These are phyloP conservation scores for Nidula microcarpa DNA, from an alignment of 768 basidiomycete genomes.

Conservation along the genomic window DNA sequence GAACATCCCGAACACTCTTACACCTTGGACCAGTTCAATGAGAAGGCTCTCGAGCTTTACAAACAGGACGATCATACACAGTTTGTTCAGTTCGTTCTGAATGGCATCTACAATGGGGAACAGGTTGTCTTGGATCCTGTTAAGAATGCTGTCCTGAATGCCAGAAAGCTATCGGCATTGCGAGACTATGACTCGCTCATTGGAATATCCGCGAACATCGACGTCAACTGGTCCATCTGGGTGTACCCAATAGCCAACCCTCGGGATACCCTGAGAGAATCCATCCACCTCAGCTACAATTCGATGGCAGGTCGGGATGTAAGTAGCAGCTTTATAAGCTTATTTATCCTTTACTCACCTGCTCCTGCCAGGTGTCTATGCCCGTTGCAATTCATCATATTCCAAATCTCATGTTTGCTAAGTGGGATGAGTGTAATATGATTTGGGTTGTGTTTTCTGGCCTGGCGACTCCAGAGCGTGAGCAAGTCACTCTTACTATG, in stretches of 20 bases:
- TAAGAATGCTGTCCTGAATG: conserved; percentile 1
- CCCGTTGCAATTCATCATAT: not conserved
- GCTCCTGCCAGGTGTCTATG: not conserved
- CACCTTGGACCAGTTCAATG: no score
- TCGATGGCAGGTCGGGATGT: conserved; percentile 4
- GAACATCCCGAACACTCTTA: no score
- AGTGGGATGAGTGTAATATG: not conserved
- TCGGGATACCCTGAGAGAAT: conserved; percentile 10
- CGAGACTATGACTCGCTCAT: conserved; percentile 19
- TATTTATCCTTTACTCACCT: not conserved
- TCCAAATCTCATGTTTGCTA: not conserved
- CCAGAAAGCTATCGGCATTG: not conserved
- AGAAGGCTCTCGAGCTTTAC: no score
- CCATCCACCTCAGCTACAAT: conserved; percentile 12
- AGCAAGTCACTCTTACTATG: not conserved
- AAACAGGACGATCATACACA: not conserved
- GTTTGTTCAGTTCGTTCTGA: conserved; percentile 13
- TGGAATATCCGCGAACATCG: conserved; percentile 11
- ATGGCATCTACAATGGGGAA: conserved; percentile 2
- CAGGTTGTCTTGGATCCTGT: conserved; percentile 13
- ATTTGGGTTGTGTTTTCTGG: not conserved
- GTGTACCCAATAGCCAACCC: conserved; percentile 9
- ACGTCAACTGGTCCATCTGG: conserved; percentile 1
- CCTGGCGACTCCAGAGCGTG: not conserved
- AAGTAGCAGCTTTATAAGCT: not conserved